Conservation (phyloP, 164 flowering plant genomes). For the Annona squamosa region DNA sequence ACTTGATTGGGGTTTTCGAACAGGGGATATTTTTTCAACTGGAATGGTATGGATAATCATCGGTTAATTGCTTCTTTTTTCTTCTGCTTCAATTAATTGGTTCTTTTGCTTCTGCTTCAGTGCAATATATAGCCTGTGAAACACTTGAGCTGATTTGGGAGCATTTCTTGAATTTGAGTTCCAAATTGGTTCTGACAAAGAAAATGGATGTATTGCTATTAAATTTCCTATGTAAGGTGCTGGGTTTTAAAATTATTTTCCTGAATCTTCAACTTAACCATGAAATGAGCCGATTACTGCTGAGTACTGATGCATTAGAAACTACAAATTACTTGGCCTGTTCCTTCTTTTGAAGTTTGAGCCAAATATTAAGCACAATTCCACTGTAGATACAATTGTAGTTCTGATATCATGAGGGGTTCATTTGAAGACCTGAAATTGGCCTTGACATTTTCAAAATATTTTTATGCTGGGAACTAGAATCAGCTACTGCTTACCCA, state of each 20-base stretch:
- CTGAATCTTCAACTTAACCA: not conserved
- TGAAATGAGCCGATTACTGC: not conserved
- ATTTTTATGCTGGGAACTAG: not conserved
- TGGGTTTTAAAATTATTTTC: not conserved
- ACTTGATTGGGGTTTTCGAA: constrained; percentile 68
- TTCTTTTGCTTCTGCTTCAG: not conserved
- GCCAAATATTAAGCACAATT: not conserved
- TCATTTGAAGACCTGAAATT: not conserved
- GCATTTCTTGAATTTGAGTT: not conserved
- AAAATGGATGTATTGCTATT: not conserved
- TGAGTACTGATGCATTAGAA: no score
- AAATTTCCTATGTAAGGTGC: not conserved
- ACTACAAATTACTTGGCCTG: not conserved
- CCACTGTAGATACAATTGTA: not conserved
- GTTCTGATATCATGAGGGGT: not conserved
- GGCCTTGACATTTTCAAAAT: not conserved
- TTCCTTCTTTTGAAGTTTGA: not conserved
- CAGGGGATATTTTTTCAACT: constrained; percentile 75
- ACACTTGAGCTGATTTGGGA: not conserved
- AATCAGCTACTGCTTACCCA: not conserved
- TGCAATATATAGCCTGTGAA: not conserved
- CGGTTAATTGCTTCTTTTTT: no score
- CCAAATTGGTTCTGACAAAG: not conserved
- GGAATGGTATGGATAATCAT: constrained; percentile 50
- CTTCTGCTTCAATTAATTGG: not conserved